Conservation (phyloP, 2,329 filamentous ascomycete species). For the Sclerotinia subarctica region DNA sequence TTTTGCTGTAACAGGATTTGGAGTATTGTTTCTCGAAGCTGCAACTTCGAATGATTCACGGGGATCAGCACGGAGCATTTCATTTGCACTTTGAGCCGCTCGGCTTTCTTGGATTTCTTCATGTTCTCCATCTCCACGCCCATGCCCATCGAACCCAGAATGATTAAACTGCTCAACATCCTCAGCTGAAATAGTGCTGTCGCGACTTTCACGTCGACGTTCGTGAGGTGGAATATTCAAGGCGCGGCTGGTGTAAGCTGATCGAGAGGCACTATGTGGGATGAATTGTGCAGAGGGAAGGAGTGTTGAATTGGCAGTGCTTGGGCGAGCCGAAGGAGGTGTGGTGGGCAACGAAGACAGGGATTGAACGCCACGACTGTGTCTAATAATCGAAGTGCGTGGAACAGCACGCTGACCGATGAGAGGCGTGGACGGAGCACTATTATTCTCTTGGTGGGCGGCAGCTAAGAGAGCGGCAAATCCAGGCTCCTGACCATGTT, state of each 20-base stretch:
- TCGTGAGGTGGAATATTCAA: constrained; percentile 45
- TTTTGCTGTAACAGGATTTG: constrained; percentile 45
- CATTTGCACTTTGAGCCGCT: constrained; percentile 73
- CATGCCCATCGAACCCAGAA: constrained; percentile 43
- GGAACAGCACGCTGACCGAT: constrained; percentile 34
- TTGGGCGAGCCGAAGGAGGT: constrained; percentile 54
- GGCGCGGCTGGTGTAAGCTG: constrained; percentile 37
- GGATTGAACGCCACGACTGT: constrained; percentile 75
- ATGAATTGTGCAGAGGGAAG: constrained; percentile 62
- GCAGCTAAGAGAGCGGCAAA: constrained; percentile 68
- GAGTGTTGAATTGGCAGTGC: constrained; percentile 48
- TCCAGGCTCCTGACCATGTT: constrained; percentile 61
- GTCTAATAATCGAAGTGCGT: constrained; percentile 53
- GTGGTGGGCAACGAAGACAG: constrained; percentile 82
- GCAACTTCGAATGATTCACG: constrained; percentile 41
- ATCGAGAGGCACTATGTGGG: constrained; percentile 55
- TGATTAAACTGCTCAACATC: constrained; percentile 54
- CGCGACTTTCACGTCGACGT: constrained; percentile 65
- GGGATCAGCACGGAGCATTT: constrained; percentile 63
- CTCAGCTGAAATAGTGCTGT: constrained; percentile 78
- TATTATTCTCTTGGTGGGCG: constrained; percentile 71
- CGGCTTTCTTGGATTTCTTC: constrained; percentile 70
- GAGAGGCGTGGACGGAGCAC: constrained; percentile 67
- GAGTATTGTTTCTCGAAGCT: constrained; percentile 33
- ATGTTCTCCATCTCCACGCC: constrained; percentile 45